phyloP scores from a whole-genome alignment of 2,329 filamentous ascomycete genomes.

The Ceratocystis alfenasii region DNA sequence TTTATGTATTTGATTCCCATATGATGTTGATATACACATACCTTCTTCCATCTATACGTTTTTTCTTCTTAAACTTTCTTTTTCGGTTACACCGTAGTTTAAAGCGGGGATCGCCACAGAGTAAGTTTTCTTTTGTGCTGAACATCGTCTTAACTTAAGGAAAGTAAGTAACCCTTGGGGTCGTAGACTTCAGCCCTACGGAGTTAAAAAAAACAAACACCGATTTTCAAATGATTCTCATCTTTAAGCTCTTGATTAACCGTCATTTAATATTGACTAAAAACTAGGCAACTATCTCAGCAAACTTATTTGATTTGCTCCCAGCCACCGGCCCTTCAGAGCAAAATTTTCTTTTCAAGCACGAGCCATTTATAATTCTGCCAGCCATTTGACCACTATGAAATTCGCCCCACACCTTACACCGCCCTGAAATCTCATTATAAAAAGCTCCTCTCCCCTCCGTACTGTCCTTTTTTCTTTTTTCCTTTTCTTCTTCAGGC shows the following conservation, averaged over 20 bases:
- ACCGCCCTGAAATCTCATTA: constrained; percentile 6
- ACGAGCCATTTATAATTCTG: constrained; percentile 1
- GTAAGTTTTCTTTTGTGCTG: not conserved
- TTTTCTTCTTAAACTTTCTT: not conserved
- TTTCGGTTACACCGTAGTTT: constrained; percentile 1
- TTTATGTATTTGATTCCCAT: constrained; percentile 37
- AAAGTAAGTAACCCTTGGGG: not conserved
- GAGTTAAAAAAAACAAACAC: not conserved
- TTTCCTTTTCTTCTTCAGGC: constrained; percentile 22
- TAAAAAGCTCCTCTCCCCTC: constrained; percentile 12
- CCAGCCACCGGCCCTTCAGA: not conserved
- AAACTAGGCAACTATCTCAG: not conserved
- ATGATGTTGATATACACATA: constrained; percentile 1
- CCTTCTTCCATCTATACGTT: not conserved
- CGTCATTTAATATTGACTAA: not conserved
- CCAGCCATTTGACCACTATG: not conserved
- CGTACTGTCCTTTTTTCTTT: not conserved
- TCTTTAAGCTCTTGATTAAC: not conserved
- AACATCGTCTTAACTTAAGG: not conserved
- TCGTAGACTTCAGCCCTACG: not conserved
- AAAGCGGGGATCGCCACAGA: not conserved
- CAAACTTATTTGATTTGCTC: not conserved
- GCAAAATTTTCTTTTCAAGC: not conserved
- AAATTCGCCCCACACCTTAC: not conserved
- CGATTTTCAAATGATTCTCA: not conserved